Evolutionary conservation across 192 early-diverging fungal species (phyloP).

Genomic region (Entomortierella lignicola): DNA sequence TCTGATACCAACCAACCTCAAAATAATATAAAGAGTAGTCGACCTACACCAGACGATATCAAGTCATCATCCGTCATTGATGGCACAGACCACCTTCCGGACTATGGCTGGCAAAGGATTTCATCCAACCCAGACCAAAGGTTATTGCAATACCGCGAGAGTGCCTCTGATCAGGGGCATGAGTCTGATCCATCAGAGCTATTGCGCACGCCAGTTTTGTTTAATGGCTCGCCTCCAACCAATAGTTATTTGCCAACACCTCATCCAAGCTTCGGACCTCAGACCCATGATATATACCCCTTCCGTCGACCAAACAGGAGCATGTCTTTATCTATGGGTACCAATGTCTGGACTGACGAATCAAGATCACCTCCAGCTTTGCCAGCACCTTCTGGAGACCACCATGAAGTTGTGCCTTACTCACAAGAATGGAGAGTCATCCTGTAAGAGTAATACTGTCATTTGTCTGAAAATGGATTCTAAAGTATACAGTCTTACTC

Average conservation of each 20-base stretch:
- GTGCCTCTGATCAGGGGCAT: conserved; percentile 19
- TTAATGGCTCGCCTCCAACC: conserved; percentile 24
- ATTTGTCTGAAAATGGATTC: conserved; percentile 1
- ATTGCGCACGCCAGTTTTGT: conserved; percentile 21
- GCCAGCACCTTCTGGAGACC: conserved; percentile 1
- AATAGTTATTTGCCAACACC: neutral
- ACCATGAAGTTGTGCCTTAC: conserved; percentile 66
- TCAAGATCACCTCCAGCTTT: neutral
- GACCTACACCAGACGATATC: neutral
- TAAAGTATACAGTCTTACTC: neutral
- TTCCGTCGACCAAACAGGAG: conserved; percentile 37
- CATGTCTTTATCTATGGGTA: conserved; percentile 36
- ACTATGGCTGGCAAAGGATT: neutral
- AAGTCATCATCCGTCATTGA: neutral
- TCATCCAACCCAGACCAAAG: neutral
- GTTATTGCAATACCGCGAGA: conserved; percentile 9
- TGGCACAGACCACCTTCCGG: neutral
- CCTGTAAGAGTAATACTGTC: conserved; percentile 26
- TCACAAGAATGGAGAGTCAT: conserved; percentile 67
- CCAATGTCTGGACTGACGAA: conserved; percentile 23
- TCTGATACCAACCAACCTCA: neutral
- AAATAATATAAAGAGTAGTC: neutral
- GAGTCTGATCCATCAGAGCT: conserved; percentile 50
- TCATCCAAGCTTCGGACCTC: neutral
- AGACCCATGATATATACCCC: conserved; percentile 11